Evolutionary conservation across 176 grass and related monocot species (phyloP).

Genomic region (Eremochloa ophiuroides): DNA sequence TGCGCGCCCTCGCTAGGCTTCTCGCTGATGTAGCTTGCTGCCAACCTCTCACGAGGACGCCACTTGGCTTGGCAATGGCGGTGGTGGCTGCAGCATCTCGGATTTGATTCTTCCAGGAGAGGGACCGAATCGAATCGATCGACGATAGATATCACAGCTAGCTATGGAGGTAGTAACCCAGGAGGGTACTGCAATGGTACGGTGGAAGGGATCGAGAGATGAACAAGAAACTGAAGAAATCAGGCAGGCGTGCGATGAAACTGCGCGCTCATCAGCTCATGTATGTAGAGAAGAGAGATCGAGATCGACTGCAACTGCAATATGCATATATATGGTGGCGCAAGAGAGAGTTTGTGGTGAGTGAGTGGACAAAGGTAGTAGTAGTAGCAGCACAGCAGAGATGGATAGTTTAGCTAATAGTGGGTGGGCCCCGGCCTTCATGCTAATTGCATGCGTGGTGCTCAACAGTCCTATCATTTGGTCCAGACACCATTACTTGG

Average conservation of each 20-base stretch:
- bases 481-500: conserved; percentile 16
- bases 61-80: conserved; percentile 9
- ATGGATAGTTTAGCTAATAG: not conserved
- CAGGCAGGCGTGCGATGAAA: no score
- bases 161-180: not conserved
- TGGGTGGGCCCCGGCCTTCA: not conserved
- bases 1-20: conserved; percentile 25
- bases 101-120: not conserved
- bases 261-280: not conserved
- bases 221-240: no score
- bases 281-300: not conserved
- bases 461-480: not conserved
- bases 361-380: not conserved
- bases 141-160: not conserved
- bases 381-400: not conserved
- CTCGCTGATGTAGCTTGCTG: conserved; percentile 37
- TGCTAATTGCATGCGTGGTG: conserved; percentile 24
- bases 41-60: conserved; percentile 29
- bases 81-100: conserved; percentile 6
- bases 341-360: not conserved
- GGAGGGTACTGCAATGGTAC: not conserved
- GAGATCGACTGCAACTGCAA: not conserved
- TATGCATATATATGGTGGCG: conserved; percentile 6
- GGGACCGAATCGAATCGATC: no score
- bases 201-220: not conserved